Base-by-base conservation (phyloP, 148 eudicot genomes). In the Dianthus caryophyllus region DNA sequence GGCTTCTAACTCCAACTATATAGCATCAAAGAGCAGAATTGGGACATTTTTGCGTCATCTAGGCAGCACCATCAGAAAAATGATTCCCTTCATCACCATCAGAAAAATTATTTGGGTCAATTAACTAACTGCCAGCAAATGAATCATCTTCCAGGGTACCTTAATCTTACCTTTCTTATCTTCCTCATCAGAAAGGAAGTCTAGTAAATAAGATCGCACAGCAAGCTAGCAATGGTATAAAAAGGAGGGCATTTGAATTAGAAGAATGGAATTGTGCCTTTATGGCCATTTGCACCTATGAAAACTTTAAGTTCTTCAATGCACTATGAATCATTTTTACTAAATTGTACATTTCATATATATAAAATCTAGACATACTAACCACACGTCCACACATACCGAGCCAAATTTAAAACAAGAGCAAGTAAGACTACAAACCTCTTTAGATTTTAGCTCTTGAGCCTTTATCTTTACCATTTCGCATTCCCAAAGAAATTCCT, bases 391-490 rank as follows among this genome's bases (percentile, higher is more conserved):
- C 27, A 44, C 5, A 27, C 15, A 26, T 29, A 71, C 18, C 69
- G 38, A 9, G 39, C n/a, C 6, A 30, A 18, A 9, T 2, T 29
- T 47, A 20, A 66, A 31, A 53, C 17, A 33, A 57, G 16, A 58
- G 26, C 67, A 48, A 1, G 17, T 10, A 39, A 50, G 43, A 61
- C 9, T 9, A 33, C 67, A 46, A 72, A 95, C 99, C 99, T 95
- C 99, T 78, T 95, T 95, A 60, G 99, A 90, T 83, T 95, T 95
- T 50, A 95, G 83, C 72, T 95, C 99, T 73, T 90, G 97, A 59
- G 97, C 97, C 84, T 84, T 90, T 73, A 90, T 88, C 85, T 95
- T 90, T 66, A 90, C 83, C 99, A 95, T 85, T 73, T 90, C 99
- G 73, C 87, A 79, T 77, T 95, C 96, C 96, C 90, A 88, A 59